Base-by-base conservation (phyloP, 108 stramenopile genomes). In the Skeletonema potamos region DNA sequence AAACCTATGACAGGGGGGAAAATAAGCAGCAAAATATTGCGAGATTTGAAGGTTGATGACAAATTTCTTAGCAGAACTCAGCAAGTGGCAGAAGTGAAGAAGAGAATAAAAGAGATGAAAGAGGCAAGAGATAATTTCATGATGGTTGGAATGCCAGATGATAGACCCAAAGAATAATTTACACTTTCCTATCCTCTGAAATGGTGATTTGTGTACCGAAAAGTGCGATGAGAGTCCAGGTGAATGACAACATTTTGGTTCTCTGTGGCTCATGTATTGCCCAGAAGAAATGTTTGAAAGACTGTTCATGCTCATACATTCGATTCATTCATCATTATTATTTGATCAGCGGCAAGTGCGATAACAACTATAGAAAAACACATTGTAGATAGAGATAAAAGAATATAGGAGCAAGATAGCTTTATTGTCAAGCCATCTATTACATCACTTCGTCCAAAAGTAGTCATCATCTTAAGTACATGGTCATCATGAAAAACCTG, bases 91-190 rank as follows among this genome's bases (percentile, higher is more conserved):
- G 64, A 48, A 59, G 7, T 39, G 2, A 36, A 67, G 54, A 34
- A 67, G 24, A 33, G 20, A 26, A 60, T 59, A 51, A 28, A 59
- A 48, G 30, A 66, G 58, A 44, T 74, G 64, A 65, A 60, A 43
- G 12, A 56, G 41, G 73, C 73, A 4, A 65, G 64, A 36, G 73
- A 65, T 2, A 66, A 74, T 74, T 74, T 43, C 43, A 74, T 74
- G 73, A 66, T 74, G 73, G 73, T 59, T 34, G 43, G 48, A 24
- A 22, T 51, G 22, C 48, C 48, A 9, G 48, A 51, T 22, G 48
- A 51, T 24, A 51, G 48, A 51, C 48, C 48, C 18, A 51, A 24
- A 22, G 48, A 6, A 51, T 51, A 51, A 51, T 51, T 51, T 51
- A 20, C 48, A 24, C 22, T 22, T 22, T 51, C n/a, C 34, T 7